Percentiles rank a stretch among this genome's conserved stretches.
These are phyloP conservation scores for Castanea crenata DNA, from an alignment of 306 rosid species.

Conservation along the genomic window DNA sequence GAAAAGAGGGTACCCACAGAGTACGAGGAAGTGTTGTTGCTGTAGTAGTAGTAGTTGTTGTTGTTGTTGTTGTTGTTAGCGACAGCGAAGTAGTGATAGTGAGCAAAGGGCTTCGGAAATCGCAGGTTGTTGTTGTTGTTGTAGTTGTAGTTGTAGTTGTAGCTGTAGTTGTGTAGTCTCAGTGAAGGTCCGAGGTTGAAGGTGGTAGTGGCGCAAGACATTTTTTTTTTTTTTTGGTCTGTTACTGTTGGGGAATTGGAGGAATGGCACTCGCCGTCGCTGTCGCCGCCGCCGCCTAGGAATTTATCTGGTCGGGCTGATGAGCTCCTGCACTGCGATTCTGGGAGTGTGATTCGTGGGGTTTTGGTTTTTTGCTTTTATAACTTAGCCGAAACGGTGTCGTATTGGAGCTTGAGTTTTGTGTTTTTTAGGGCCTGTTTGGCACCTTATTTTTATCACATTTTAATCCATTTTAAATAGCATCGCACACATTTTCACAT, in stretches of 20 bases:
- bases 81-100: not conserved
- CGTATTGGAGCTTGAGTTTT: no score
- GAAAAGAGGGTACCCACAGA: conserved; percentile 10
- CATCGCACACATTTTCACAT: no score
- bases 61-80: not conserved
- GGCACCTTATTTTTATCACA: no score
- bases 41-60: no score
- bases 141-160: not conserved
- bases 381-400: no score
- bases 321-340: no score
- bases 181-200: conserved; percentile 36
- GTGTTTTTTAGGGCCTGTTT: no score
- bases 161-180: conserved; percentile 16
- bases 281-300: not conserved
- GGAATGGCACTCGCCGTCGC: not conserved
- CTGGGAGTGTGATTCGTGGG: no score
- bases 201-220: conserved; percentile 37
- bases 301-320: no score
- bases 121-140: not conserved
- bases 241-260: not conserved
- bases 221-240: not conserved
- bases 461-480: no score
- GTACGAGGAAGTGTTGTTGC: conserved; percentile 15
- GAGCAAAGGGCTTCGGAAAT: conserved; percentile 19
- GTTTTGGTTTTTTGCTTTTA: no score